Base-by-base conservation (phyloP, 495 filamentous ascomycete species). In the Hypoxylon trugodes region DNA sequence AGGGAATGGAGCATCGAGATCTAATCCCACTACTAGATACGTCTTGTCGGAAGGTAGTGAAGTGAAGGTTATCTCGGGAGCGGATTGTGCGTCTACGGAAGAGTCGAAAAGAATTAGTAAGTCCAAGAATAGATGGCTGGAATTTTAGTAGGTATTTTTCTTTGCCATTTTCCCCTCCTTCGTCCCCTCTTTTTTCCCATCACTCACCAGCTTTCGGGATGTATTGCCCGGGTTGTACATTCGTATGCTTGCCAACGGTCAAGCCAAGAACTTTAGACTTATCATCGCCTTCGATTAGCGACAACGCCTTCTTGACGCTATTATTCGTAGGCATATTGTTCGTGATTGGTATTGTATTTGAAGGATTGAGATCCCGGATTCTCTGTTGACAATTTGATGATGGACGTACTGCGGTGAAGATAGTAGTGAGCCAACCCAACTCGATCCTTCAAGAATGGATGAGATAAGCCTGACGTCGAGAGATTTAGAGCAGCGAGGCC, bases 1-100 rank as follows among this genome's bases (percentile, higher is more conserved):
- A 0, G 81, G 76, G 67, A 86, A 82, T 0, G 84, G 84, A 0
- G 80, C 80, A 61, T 84, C 83, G 37, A 84, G 72, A 47, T 86
- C 84, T 18, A 86, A 58, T 24, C 64, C 63, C 15, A 83, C 69
- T 35, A 79, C 62, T 13, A 86, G n/a, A 60, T 85, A 86, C 5
- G 56, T 59, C 8, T 66, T 55, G 19, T 60, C 55, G 18, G 62
- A 50, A 2, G 62, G 60, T 6, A 50, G 21, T 2, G 56, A 50
- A n/a, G 62, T 24, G 32, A 66, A 66, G 43, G 28, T 55, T 3
- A 66, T 16, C 21, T 43, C 49, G 3, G 62, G 62, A 15, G 10
- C 42, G 28, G 55, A 36, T 55, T 50, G 42, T 8, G 62, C 55
- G 5, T 66, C 62, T 66, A 12, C 2, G 9, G 15, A 36, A 28